Evolutionary conservation across 2,329 filamentous ascomycete species (phyloP).

Genomic region (Alternaria sp.): DNA sequence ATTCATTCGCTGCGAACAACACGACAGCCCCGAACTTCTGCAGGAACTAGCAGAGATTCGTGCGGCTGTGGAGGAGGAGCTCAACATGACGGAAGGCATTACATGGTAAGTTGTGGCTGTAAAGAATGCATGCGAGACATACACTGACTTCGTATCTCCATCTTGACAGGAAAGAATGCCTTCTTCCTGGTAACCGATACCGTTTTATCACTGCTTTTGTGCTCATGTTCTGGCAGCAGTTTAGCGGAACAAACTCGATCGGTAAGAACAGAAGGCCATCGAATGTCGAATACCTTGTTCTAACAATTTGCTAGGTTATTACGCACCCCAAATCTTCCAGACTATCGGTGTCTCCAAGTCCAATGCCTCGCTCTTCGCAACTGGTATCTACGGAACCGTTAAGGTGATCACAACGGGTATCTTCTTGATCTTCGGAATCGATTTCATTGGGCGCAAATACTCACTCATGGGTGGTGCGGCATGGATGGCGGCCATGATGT

Average conservation of each 20-base stretch:
- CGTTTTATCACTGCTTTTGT: constrained; percentile 76
- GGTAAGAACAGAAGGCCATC: constrained; percentile 34
- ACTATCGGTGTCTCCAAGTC: constrained; percentile 67
- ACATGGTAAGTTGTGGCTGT: constrained; percentile 1
- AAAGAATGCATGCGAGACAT: no score
- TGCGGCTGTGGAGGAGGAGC: constrained; percentile 72
- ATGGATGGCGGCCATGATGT: constrained; percentile 71
- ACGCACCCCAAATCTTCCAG: constrained; percentile 75
- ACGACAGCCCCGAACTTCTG: constrained; percentile 56
- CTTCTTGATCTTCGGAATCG: constrained; percentile 75
- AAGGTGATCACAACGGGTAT: constrained; percentile 74
- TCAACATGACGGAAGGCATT: constrained; percentile 67
- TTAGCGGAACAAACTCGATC: constrained; percentile 76
- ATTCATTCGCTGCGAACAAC: constrained; percentile 15
- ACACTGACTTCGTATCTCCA: no score
- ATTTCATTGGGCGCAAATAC: constrained; percentile 68
- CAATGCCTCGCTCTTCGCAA: constrained; percentile 15
- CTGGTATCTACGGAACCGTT: constrained; percentile 74
- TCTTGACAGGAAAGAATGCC: constrained; percentile 46
- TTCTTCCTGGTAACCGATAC: constrained; percentile 65
- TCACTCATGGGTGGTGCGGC: constrained; percentile 72
- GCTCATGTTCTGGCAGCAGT: constrained; percentile 83
- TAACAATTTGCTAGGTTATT: constrained; percentile 63
- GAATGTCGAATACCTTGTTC: not conserved
- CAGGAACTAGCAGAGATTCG: constrained; percentile 70